Evolutionary conservation across 352 stramenopile genomes (phyloP).

Genomic region (Chrysophaeum taylorii): DNA sequence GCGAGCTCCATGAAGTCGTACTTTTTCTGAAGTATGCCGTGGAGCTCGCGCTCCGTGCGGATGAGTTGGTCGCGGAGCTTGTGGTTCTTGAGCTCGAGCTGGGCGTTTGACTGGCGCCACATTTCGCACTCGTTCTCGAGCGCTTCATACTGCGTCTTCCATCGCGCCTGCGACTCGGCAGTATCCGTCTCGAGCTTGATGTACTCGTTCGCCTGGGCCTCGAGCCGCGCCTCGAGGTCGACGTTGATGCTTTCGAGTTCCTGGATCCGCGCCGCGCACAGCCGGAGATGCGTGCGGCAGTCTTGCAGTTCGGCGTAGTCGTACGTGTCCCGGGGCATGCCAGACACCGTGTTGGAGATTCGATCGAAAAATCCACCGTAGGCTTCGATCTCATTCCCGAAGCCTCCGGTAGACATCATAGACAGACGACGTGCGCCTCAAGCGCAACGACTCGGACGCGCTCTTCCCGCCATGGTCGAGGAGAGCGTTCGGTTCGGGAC

Average conservation of each 20-base stretch:
- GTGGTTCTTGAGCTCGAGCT: conserved; percentile 4
- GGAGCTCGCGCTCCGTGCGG: conserved; percentile 5
- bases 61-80: conserved; percentile 3
- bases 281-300: neutral
- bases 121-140: neutral
- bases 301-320: conserved; percentile 8
- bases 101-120: neutral
- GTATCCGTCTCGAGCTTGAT: neutral
- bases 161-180: neutral
- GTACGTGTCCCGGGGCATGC: too few relatives aligned
- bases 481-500: too few relatives aligned
- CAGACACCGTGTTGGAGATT: too few relatives aligned
- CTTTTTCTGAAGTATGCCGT: conserved; percentile 10
- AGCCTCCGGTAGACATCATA: too few relatives aligned
- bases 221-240: neutral
- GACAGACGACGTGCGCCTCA: too few relatives aligned
- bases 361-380: too few relatives aligned
- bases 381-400: too few relatives aligned
- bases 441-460: too few relatives aligned
- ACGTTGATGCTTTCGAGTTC: neutral
- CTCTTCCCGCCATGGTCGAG: too few relatives aligned
- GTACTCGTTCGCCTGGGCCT: neutral
- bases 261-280: neutral
- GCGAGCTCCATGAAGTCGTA: conserved; percentile 4
- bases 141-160: neutral